A percentile compares a stretch with the other conserved stretches of the same genome.
Evolutionary conservation across 495 filamentous ascomycete genomes (phyloP).

Genomic region (Xylaria castorea): DNA sequence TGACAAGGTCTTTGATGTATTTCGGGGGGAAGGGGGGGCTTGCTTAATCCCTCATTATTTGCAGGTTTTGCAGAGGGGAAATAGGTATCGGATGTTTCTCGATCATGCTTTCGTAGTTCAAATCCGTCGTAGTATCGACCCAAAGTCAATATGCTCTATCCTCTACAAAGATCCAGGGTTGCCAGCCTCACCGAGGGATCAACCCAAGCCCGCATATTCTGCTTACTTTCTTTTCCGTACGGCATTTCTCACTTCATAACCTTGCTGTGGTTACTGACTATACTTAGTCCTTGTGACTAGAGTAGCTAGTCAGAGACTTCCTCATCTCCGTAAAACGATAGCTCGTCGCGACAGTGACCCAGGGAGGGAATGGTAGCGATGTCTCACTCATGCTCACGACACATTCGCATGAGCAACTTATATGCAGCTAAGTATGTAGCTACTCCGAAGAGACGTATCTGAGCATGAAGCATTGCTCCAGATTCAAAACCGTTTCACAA

Average conservation of each 20-base stretch:
- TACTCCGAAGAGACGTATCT: background rate
- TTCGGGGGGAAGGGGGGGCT: background rate
- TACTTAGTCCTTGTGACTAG: background rate
- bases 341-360: background rate
- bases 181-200: background rate
- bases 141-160: background rate
- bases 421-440: background rate
- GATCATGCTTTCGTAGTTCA: background rate
- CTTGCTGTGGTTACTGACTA: background rate
- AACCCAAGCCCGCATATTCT: background rate
- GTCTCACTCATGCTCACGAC: background rate
- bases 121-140: background rate
- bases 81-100: background rate
- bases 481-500: background rate
- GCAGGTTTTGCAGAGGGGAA: background rate
- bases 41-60: background rate
- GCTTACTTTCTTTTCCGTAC: background rate
- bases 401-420: background rate
- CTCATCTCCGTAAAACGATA: background rate
- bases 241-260: background rate
- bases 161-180: background rate
- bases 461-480: background rate
- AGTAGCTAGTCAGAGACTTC: background rate
- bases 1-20: background rate
- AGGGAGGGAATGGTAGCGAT: background rate